phyloP scores from a whole-genome alignment of 1,284 basidiomycete species.

The Hymenochaete sp. region DNA sequence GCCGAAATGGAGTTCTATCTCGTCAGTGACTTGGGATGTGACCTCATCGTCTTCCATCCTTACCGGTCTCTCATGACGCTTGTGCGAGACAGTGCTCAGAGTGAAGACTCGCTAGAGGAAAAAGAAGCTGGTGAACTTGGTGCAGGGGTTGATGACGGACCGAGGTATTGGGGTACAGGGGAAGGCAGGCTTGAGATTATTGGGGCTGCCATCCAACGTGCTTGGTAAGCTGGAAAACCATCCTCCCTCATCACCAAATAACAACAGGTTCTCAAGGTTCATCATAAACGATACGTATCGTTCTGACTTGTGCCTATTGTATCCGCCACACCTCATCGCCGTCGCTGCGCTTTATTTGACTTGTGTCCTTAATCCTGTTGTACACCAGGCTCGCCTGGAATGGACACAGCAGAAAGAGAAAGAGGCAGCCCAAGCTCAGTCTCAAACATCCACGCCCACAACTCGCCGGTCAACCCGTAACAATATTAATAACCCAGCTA shows the following conservation, averaged over 20 bases:
- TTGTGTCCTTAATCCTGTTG: constrained; percentile 57
- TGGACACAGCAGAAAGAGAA: constrained; percentile 24
- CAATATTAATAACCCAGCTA: background rate
- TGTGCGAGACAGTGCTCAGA: constrained; percentile 36
- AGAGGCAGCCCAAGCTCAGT: constrained; percentile 19
- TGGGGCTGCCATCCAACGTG: constrained; percentile 61
- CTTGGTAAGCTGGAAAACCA: constrained; percentile 45
- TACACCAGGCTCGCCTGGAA: constrained; percentile 30
- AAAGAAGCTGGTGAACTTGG: constrained; percentile 58
- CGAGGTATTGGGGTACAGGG: constrained; percentile 68
- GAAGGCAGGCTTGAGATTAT: constrained; percentile 60
- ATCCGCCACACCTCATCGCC: constrained; percentile 92
- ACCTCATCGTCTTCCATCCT: constrained; percentile 89
- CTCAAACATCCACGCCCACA: constrained; percentile 15
- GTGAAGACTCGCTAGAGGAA: constrained; percentile 27
- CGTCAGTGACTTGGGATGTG: constrained; percentile 92
- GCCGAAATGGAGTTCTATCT: constrained; percentile 99
- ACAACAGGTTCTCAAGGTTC: constrained; percentile 49
- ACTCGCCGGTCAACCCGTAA: constrained; percentile 15
- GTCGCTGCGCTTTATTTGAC: constrained; percentile 86
- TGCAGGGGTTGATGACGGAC: constrained; percentile 50
- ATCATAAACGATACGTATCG: constrained; percentile 95
- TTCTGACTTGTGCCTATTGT: constrained; percentile 81
- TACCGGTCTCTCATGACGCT: constrained; percentile 81
- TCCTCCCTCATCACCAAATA: background rate